Percentiles rank a stretch among this genome's conserved stretches.
phyloP scores from a whole-genome alignment of 345 rosid genomes.

The Boechera retrofracta region DNA sequence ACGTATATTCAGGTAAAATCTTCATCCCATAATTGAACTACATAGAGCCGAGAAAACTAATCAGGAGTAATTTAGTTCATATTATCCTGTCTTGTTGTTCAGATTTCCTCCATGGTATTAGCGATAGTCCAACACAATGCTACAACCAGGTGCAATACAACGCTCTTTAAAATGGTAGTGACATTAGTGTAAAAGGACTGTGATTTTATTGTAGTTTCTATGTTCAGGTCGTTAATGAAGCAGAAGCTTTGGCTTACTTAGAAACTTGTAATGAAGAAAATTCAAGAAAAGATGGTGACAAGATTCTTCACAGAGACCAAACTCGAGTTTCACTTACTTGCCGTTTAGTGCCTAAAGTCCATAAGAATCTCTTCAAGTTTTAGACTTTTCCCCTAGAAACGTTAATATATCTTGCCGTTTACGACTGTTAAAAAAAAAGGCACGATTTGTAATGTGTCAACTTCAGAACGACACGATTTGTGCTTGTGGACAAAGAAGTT shows the following conservation, averaged over 20 bases:
- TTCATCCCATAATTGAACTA: not conserved
- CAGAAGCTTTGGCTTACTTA: conserved; percentile 47
- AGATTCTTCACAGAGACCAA: conserved; percentile 52
- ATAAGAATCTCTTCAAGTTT: conserved; percentile 69
- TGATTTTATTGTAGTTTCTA: not conserved
- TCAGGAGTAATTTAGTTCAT: not conserved
- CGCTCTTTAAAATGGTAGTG: conserved; percentile 7
- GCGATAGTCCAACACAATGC: conserved; percentile 56
- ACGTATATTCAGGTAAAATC: conserved; percentile 64
- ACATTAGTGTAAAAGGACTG: not conserved
- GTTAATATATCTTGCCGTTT: not conserved
- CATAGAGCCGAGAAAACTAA: not conserved
- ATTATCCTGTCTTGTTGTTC: conserved; percentile 35
- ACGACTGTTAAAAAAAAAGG: not conserved
- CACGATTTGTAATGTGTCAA: conserved; percentile 8
- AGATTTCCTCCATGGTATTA: conserved; percentile 88
- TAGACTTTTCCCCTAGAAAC: conserved; percentile 11
- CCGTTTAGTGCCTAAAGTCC: conserved; percentile 80
- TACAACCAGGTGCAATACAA: conserved; percentile 54
- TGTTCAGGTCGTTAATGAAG: conserved; percentile 50
- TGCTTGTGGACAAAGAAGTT: conserved; percentile 18
- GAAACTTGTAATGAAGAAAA: conserved; percentile 44
- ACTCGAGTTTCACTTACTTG: conserved; percentile 76
- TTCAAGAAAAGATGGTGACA: conserved; percentile 35
- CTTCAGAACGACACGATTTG: conserved; percentile 16